Evolutionary conservation across 1,139 yeast species (phyloP).

Genomic region (Geotrichum carabidarum): DNA sequence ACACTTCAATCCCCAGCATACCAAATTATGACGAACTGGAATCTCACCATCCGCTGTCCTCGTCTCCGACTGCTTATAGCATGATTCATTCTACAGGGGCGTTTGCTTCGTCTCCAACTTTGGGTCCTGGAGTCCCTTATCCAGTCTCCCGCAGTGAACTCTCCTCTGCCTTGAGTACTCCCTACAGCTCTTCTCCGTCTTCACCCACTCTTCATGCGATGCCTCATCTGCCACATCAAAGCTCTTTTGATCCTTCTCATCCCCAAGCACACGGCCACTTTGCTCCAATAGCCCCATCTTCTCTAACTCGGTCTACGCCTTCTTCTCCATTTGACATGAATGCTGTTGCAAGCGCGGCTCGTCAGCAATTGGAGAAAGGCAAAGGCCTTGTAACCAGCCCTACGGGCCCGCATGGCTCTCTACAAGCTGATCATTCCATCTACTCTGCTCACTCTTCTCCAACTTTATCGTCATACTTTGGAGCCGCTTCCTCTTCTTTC

Average conservation of each 20-base stretch:
- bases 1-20: conserved; percentile 6
- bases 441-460: conserved; percentile 57
- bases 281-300: conserved; percentile 12
- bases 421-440: conserved; percentile 13
- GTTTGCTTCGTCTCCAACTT: conserved; percentile 1
- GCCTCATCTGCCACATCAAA: conserved; percentile 1
- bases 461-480: conserved; percentile 56
- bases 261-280: conserved; percentile 15
- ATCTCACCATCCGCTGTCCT: neutral
- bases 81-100: conserved; percentile 1
- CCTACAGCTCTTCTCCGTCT: conserved; percentile 24
- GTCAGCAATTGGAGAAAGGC: conserved; percentile 63
- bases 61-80: neutral
- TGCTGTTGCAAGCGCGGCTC: conserved; percentile 74
- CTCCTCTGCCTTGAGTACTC: conserved; percentile 21
- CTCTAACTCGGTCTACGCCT: neutral
- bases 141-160: conserved; percentile 20
- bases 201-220: conserved; percentile 22
- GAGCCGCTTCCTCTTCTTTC: conserved; percentile 19
- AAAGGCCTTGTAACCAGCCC: conserved; percentile 7
- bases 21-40: conserved; percentile 10
- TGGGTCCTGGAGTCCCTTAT: conserved; percentile 1
- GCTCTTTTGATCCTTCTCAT: conserved; percentile 7
- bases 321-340: conserved; percentile 57
- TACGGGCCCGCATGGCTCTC: neutral